phyloP scores from a whole-genome alignment of 306 rosid species.

The Begonia fuchsioides region DNA sequence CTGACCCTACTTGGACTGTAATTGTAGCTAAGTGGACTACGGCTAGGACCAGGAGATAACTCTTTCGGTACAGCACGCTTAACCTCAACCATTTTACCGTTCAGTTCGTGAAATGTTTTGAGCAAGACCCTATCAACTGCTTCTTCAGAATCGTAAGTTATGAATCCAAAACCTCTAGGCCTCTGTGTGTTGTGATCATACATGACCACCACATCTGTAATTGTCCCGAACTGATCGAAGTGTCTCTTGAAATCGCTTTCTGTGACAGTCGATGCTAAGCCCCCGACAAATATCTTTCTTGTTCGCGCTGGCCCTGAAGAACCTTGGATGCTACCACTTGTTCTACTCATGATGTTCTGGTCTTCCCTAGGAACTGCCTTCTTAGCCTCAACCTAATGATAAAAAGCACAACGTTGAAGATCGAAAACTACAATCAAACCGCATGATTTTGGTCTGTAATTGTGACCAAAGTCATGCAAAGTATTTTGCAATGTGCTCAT shows the following conservation, averaged over 20 bases:
- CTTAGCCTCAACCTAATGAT: constrained; percentile 83
- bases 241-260: constrained; percentile 89
- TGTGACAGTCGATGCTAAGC: constrained; percentile 91
- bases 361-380: constrained; percentile 98
- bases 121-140: constrained; percentile 85
- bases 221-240: constrained; percentile 94
- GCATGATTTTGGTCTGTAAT: background rate
- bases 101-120: constrained; percentile 84
- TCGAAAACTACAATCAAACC: no score
- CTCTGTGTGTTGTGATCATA: constrained; percentile 98
- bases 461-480: constrained; percentile 2
- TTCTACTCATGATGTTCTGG: constrained; percentile 69
- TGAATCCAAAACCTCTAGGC: constrained; percentile 96
- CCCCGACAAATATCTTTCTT: constrained; percentile 94
- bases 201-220: constrained; percentile 98
- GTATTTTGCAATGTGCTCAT: background rate
- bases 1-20: constrained; percentile 67
- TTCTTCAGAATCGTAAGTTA: constrained; percentile 91
- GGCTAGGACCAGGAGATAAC: constrained; percentile 79
- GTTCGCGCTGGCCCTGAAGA: constrained; percentile 93
- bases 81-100: constrained; percentile 99
- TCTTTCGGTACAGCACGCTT: constrained; percentile 99
- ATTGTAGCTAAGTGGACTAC: constrained; percentile 66
- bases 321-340: constrained; percentile 64
- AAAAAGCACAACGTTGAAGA: constrained; percentile 9